Conservation (phyloP, 805 yeast species). For the Hemisphaericaspora nanyangensis region DNA sequence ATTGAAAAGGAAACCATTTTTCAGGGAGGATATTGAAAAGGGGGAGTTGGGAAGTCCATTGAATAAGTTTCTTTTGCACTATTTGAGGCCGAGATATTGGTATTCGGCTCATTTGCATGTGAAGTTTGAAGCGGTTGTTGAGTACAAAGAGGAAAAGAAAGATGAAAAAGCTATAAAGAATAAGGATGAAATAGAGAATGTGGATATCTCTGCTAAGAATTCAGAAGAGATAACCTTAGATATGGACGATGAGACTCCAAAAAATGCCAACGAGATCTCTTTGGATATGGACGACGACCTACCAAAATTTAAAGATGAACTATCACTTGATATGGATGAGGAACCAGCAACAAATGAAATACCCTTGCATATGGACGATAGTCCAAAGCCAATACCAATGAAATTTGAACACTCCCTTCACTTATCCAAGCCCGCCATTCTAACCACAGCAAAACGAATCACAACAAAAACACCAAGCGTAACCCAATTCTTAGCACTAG, state of each 20-base stretch:
- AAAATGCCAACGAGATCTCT: slow-evolving; percentile 14
- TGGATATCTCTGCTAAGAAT: slow-evolving; percentile 3
- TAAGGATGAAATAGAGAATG: slow-evolving; percentile 8
- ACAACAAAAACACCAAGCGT: neutral
- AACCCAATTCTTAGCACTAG: slow-evolving; percentile 71
- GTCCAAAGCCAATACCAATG: neutral
- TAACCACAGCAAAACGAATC: neutral
- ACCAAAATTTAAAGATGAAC: slow-evolving; percentile 6
- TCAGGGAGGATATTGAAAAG: slow-evolving; percentile 56
- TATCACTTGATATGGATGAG: slow-evolving; percentile 18
- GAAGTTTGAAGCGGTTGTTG: slow-evolving; percentile 54
- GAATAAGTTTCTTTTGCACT: slow-evolving; percentile 49
- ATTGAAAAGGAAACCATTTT: slow-evolving; percentile 59
- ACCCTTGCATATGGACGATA: too few relatives aligned
- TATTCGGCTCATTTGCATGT: slow-evolving; percentile 88
- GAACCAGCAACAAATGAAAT: too few relatives aligned
- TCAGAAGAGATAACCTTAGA: slow-evolving; percentile 18
- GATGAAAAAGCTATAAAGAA: neutral
- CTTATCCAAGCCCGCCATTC: neutral
- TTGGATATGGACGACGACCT: slow-evolving; percentile 17
- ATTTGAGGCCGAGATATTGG: slow-evolving; percentile 70
- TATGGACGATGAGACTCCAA: slow-evolving; percentile 14
- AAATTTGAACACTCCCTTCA: slow-evolving; percentile 2
- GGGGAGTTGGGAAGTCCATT: slow-evolving; percentile 72
- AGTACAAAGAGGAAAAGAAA: slow-evolving; percentile 1